Evolutionary conservation across 1,284 basidiomycete genomes (phyloP), one percentile per base, ranked within the genome.

Genomic region (Cutaneotrichosporon cavernicola): DNA sequence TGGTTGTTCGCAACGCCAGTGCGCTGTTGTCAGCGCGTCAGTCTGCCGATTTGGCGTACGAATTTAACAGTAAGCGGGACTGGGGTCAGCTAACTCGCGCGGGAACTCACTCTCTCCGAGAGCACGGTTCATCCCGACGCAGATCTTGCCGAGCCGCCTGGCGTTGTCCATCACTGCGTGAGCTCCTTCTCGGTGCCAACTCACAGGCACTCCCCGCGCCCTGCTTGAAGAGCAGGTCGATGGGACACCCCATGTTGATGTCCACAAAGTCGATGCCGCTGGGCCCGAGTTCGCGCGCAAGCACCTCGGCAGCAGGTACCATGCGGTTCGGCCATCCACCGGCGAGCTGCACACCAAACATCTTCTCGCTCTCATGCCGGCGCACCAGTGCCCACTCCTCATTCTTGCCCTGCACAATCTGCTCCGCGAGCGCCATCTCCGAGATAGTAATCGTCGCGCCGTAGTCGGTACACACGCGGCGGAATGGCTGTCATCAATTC

Each of bases 401-500:
- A 62, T 89, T 89, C 10, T 90, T 90, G 2, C 90, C 93, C 13
- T 84, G 80, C 16, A 95, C 85, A 73, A 95, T 90, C 1, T 90
- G 92, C 57, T 85, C 87, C 1, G 90, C 88, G 5, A 96, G 85
- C 8, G 90, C 91, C 85, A 86, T 98, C 81, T 98, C 96, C 40
- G 92, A 92, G 69, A 92, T 94, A 14, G 93, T 97, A 72, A 99
- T 97, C 70, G 97, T 93, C 1, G 90, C 92, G 8, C 96, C 96
- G 66, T 91, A 89, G 43, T 86, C 83, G 6, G 90, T 87, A 70
- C 93, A 97, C 21, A 99, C 80, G 26, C 94, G 86, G 18, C 96
- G 88, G 84, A 98, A 99, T 0, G 96, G 96, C 91, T 92, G 57
- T 13, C 13, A 43, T 40, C 36, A 58, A 51, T 38, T 40, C 10